Percentiles rank a stretch among this genome's conserved stretches.
Evolutionary conservation across 2,329 filamentous ascomycete genomes (phyloP).

Genomic region (Sclerotinia trifoliorum): DNA sequence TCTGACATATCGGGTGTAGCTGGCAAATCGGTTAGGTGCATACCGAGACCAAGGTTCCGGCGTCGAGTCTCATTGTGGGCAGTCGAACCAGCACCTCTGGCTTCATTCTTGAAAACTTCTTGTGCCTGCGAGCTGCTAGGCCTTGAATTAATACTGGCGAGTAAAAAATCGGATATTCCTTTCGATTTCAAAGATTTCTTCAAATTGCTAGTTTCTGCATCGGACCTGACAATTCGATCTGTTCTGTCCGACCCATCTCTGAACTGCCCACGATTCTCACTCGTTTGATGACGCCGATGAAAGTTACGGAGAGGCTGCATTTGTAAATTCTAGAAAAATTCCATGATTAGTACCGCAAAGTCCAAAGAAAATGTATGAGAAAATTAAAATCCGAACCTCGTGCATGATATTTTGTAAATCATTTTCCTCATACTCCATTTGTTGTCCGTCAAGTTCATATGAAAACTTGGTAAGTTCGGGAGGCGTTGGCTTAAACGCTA

Average conservation of each 20-base stretch:
- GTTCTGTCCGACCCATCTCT: not conserved
- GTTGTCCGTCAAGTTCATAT: slow-evolving; percentile 65
- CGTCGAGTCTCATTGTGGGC: slow-evolving; percentile 22
- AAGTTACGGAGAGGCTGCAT: not conserved
- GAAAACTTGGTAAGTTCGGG: slow-evolving; percentile 73
- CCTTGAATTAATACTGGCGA: not conserved
- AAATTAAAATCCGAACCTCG: slow-evolving; percentile 22
- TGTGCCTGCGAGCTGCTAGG: slow-evolving; percentile 1
- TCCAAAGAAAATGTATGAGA: not conserved
- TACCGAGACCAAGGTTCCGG: slow-evolving; percentile 31
- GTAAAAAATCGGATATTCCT: not conserved
- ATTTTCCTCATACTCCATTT: slow-evolving; percentile 24
- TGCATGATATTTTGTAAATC: slow-evolving; percentile 11
- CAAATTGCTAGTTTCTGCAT: not conserved
- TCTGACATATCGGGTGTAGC: slow-evolving; percentile 61
- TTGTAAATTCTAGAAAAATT: not conserved
- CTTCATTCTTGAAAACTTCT: slow-evolving; percentile 10
- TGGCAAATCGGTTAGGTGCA: slow-evolving; percentile 41
- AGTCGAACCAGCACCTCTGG: slow-evolving; percentile 23
- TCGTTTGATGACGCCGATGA: not conserved
- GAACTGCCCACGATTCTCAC: slow-evolving; percentile 6
- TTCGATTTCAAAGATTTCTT: slow-evolving; percentile 9
- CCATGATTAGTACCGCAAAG: not conserved
- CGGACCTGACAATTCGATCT: slow-evolving; percentile 1
- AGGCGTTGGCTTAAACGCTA: slow-evolving; percentile 81